Evolutionary conservation across 768 basidiomycete species (phyloP), one percentile per base, ranked within the genome.

Genomic region (Thelephora ganbajun): DNA sequence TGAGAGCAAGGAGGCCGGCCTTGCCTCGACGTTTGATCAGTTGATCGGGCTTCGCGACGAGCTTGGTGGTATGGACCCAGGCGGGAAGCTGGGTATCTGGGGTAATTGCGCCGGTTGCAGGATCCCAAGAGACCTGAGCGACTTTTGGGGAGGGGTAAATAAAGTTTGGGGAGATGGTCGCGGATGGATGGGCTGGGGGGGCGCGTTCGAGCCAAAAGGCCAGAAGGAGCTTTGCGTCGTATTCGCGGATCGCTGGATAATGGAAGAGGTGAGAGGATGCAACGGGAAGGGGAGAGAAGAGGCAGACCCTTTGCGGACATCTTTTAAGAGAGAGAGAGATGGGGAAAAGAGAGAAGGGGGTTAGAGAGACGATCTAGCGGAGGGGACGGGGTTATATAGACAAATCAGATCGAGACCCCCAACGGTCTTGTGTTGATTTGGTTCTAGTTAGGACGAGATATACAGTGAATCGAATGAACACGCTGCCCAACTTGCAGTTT

Each of bases 21-120:
- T 99, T 99, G 59, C 96, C 96, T 52, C 96, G 87, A 54, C 96
- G 86, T 74, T 98, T 99, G 79, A 98, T 98, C 66, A 98, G 83
- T 70, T 96, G 92, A 70, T 94, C 92, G 20, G 92, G 92, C 71
- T 96, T 96, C 14, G 81, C 92, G 59, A 96, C 92, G 63, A 94
- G 87, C 72, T 89, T 88, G 55, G 68, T 78, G 55, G 72, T 77
- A 69, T 78, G 80, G 33, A 92, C 83, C 89, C 88, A 92, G 57
- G 72, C 66, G 13, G 87, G 87, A 26, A 91, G 66, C 51, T 71
- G 66, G 35, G 61, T 69, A 48, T 80, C 79, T 33, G 76, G 66
- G 0, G 77, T 78, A 65, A 79, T 69, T 2, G 73, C 57, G 45
- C 71, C 72, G 6, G 86, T 81, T 39, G 65, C 74, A 2, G 83